Evolutionary conservation across 495 filamentous ascomycete genomes (phyloP).

Genomic region (Neurospora pannonica): DNA sequence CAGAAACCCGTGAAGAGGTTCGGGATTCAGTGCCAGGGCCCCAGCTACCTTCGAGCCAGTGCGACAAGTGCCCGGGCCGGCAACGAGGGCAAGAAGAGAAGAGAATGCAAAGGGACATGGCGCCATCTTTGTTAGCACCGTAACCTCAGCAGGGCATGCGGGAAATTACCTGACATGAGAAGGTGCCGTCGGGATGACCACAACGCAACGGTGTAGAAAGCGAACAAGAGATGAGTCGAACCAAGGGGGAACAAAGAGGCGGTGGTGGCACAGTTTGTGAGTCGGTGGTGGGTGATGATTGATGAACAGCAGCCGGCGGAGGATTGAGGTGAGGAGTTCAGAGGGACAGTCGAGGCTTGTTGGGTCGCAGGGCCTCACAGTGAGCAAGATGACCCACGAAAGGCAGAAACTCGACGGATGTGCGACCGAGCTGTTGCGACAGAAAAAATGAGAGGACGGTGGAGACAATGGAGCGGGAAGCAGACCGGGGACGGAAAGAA

Average conservation of each 20-base stretch:
- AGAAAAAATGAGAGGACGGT: background rate
- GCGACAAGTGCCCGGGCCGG: background rate
- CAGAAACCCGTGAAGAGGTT: background rate
- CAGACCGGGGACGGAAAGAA: background rate
- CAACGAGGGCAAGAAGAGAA: background rate
- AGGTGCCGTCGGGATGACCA: background rate
- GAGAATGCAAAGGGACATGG: background rate
- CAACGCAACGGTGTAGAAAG: background rate
- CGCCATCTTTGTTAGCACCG: background rate
- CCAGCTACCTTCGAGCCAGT: background rate
- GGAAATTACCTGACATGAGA: background rate
- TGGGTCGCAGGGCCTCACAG: background rate
- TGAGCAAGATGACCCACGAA: background rate
- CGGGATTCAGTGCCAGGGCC: background rate
- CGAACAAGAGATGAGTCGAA: background rate
- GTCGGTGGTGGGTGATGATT: background rate
- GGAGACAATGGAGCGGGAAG: background rate
- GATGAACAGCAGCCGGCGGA: background rate
- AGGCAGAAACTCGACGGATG: background rate
- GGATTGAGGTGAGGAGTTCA: background rate
- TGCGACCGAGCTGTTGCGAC: background rate
- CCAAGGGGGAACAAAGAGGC: background rate
- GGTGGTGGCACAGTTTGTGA: background rate
- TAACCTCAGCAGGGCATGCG: background rate
- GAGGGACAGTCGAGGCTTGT: background rate